A percentile compares a stretch with the other conserved stretches of the same genome.
phyloP scores from a whole-genome alignment of 108 stramenopile genomes.

The Nannochloropsis salina region DNA sequence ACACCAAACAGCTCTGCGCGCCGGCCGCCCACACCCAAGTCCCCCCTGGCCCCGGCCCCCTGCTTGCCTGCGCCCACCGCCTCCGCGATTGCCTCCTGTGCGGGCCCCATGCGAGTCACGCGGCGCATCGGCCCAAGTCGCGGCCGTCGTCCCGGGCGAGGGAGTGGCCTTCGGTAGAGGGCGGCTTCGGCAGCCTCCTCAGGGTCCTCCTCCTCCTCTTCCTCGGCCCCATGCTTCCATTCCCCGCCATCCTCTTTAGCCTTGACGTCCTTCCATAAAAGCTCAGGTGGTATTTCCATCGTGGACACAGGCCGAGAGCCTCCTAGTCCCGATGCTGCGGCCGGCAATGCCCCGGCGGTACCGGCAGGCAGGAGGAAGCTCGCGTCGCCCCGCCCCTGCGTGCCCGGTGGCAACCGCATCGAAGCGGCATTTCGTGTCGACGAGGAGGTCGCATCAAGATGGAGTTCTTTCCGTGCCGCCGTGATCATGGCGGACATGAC shows the following conservation, averaged over 20 bases:
- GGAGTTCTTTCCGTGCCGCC: not conserved
- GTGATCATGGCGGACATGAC: conserved; percentile 12
- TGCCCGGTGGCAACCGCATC: not conserved
- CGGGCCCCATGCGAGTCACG: not conserved
- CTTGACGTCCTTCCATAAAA: not conserved
- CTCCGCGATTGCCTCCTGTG: not conserved
- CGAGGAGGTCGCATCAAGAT: not conserved
- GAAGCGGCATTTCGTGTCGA: not conserved
- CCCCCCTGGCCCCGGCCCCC: not conserved
- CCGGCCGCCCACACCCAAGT: not conserved
- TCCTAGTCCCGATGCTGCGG: no score
- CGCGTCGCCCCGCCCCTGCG: not conserved
- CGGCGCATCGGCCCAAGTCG: not conserved
- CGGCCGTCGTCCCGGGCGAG: not conserved
- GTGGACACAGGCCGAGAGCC: no score
- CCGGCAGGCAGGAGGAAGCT: not conserved
- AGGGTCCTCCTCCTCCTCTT: not conserved
- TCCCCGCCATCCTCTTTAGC: not conserved
- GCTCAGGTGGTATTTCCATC: no score
- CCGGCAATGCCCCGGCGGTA: not conserved
- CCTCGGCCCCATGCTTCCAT: not conserved
- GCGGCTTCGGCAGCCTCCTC: not conserved
- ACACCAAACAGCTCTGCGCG: not conserved
- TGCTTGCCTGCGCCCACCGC: not conserved
- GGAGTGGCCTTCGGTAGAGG: not conserved